A percentile compares a stretch with the other conserved stretches of the same genome.
These are phyloP conservation scores for Magnaporthales sp. DNA, from an alignment of 2,329 filamentous ascomycete genomes.

Conservation along the genomic window DNA sequence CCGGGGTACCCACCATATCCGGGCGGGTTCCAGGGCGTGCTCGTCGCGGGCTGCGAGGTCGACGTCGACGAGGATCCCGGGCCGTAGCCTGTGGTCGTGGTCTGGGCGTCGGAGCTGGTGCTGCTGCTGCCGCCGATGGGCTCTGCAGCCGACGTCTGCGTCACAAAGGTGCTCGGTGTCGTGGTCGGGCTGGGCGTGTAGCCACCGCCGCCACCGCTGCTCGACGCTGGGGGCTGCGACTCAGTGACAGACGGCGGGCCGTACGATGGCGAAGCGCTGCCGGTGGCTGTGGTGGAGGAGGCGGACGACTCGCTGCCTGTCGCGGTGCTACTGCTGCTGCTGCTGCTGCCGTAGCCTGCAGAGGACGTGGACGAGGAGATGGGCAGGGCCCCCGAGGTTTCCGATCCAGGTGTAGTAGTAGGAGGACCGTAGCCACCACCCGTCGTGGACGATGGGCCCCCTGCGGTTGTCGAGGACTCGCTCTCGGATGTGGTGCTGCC, in stretches of 20 bases:
- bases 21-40: not conserved
- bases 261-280: not conserved
- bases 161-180: conserved; percentile 4
- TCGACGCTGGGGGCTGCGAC: not conserved
- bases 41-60: conserved; percentile 1
- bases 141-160: not conserved
- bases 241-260: not conserved
- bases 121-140: conserved; percentile 1
- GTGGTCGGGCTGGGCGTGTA: not conserved
- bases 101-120: not conserved
- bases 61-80: not conserved
- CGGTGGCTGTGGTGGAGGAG: not conserved
- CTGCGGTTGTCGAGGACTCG: not conserved
- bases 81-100: not conserved
- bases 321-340: not conserved
- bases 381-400: not conserved
- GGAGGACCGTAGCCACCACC: not conserved
- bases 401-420: not conserved
- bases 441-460: not conserved
- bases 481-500: not conserved
- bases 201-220: not conserved
- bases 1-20: conserved; percentile 1
- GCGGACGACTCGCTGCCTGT: not conserved
- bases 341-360: too few species aligned
- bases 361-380: not conserved